Evolutionary conservation across 2,329 filamentous ascomycete species (phyloP).

Genomic region (Daldinia eschscholtzii): DNA sequence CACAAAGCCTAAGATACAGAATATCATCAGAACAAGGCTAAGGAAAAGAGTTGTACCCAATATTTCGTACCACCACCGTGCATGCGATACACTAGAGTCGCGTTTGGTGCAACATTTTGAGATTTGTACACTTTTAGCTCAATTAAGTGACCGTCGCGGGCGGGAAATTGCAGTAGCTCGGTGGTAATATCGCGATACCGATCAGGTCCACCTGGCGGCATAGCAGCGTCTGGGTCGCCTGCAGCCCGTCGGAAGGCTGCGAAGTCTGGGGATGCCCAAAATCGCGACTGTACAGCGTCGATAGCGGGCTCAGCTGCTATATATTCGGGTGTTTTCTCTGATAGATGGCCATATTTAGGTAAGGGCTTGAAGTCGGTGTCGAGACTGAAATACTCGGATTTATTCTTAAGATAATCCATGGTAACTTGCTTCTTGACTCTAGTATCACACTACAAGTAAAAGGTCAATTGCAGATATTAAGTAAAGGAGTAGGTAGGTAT

Average conservation of each 20-base stretch:
- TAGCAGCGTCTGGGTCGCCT: conserved; percentile 44
- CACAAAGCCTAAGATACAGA: conserved; percentile 45
- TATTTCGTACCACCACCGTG: not conserved
- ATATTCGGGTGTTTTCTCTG: conserved; percentile 3
- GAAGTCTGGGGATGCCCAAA: not conserved
- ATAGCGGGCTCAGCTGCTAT: not conserved
- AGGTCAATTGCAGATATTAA: not conserved
- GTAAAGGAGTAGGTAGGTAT: too few species aligned
- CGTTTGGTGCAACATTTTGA: not conserved
- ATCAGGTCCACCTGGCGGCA: conserved; percentile 50
- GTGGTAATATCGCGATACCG: conserved; percentile 54
- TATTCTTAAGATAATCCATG: conserved; percentile 3
- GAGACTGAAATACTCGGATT: not conserved
- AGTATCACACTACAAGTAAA: not conserved
- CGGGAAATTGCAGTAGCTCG: conserved; percentile 47
- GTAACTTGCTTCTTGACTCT: not conserved
- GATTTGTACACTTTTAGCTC: conserved; percentile 1
- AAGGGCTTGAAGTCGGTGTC: not conserved
- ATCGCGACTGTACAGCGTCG: not conserved
- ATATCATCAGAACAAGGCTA: not conserved
- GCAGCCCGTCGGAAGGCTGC: conserved; percentile 47
- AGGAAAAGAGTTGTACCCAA: not conserved
- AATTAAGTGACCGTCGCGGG: conserved; percentile 53
- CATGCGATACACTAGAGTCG: conserved; percentile 4
- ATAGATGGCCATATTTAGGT: not conserved